Conservation (phyloP, 176 grass and related monocot species). For the Stipa capillata region DNA sequence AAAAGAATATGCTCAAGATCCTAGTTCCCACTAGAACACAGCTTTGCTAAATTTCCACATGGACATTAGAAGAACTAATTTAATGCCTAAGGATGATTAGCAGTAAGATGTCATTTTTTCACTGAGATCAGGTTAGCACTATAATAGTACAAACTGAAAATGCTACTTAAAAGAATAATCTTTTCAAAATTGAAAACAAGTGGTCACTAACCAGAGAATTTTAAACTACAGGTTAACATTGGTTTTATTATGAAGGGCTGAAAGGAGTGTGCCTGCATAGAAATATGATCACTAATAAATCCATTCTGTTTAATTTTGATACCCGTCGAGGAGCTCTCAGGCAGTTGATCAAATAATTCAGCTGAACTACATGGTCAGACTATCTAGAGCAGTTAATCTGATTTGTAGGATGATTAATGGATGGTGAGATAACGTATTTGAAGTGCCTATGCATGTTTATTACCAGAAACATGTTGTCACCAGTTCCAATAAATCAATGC, state of each 20-base stretch:
- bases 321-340: not conserved
- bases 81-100: not conserved
- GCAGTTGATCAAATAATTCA: slow-evolving; percentile 2
- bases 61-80: not conserved
- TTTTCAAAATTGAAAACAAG: not conserved
- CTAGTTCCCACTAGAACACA: not conserved
- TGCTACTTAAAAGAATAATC: not conserved
- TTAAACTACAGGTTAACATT: not conserved
- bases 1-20: not conserved
- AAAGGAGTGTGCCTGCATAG: not conserved
- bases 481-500: not conserved
- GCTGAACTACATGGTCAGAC: not conserved
- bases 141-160: not conserved
- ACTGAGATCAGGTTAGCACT: not conserved
- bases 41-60: not conserved
- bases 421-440: not conserved
- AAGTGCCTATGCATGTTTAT: not conserved
- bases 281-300: not conserved
- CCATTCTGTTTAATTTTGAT: not conserved
- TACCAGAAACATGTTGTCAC: not conserved
- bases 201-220: not conserved
- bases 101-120: not conserved
- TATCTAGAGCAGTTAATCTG: not conserved
- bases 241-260: not conserved
- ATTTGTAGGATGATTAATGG: not conserved